These are phyloP conservation scores for Yamadazyma diospyri DNA, from an alignment of 1,139 yeast species.

Conservation along the genomic window DNA sequence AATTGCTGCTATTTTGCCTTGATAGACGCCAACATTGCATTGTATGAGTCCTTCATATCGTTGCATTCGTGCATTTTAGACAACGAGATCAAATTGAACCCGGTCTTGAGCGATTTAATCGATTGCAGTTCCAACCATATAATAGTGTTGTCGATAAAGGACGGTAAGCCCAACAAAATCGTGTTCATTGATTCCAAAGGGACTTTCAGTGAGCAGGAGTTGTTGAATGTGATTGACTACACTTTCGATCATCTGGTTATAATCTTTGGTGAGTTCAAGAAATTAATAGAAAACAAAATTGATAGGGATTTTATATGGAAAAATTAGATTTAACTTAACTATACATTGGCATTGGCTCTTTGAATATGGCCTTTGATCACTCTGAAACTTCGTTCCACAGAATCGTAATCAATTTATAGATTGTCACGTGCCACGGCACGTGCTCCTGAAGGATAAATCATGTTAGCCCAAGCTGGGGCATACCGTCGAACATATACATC, in stretches of 20 bases:
- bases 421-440: too few relatives aligned
- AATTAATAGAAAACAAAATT: constrained; percentile 45
- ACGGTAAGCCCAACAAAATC: constrained; percentile 50
- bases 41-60: constrained; percentile 60
- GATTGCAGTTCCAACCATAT: constrained; percentile 60
- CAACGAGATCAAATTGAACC: constrained; percentile 37
- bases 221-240: constrained; percentile 45
- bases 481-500: too few relatives aligned
- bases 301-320: constrained; percentile 59
- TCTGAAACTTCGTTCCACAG: too few relatives aligned
- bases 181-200: constrained; percentile 74
- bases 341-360: background rate
- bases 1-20: constrained; percentile 74
- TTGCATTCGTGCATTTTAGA: constrained; percentile 22
- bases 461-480: background rate
- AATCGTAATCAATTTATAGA: too few relatives aligned
- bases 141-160: constrained; percentile 56
- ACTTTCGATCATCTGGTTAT: constrained; percentile 46
- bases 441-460: too few relatives aligned
- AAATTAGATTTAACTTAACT: constrained; percentile 4
- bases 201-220: constrained; percentile 52
- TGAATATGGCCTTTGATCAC: too few relatives aligned
- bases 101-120: constrained; percentile 39
- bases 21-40: constrained; percentile 73
- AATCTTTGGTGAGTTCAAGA: constrained; percentile 45